phyloP scores from a whole-genome alignment of 2,329 filamentous ascomycete genomes.

The Hymenoscyphus fraxineus region DNA sequence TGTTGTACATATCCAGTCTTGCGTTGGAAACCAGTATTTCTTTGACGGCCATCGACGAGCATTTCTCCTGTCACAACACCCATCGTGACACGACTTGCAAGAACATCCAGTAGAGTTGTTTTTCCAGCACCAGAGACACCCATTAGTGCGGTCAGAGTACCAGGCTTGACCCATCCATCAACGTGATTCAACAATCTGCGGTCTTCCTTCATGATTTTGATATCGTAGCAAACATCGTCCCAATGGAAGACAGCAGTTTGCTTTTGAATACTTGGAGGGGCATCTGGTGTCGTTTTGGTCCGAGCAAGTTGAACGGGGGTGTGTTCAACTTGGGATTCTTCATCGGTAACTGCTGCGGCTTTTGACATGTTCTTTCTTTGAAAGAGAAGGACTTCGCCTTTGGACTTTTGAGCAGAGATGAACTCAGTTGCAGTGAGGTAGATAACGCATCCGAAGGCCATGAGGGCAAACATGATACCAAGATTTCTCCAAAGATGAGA shows the following conservation, averaged over 20 bases:
- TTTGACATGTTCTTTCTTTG: constrained; percentile 57
- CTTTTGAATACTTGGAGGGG: constrained; percentile 30
- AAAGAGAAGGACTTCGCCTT: constrained; percentile 74
- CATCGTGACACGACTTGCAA: constrained; percentile 78
- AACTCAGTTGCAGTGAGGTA: constrained; percentile 66
- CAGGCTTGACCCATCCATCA: constrained; percentile 91
- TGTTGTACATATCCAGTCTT: constrained; percentile 92
- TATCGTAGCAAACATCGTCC: constrained; percentile 50
- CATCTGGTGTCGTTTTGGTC: constrained; percentile 20
- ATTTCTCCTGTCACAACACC: constrained; percentile 86
- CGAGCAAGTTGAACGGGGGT: constrained; percentile 42
- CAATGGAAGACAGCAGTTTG: constrained; percentile 53
- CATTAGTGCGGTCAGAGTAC: constrained; percentile 82
- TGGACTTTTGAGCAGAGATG: constrained; percentile 62
- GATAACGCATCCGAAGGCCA: constrained; percentile 54
- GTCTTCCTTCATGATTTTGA: constrained; percentile 73
- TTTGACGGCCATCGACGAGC: constrained; percentile 57
- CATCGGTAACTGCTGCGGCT: constrained; percentile 17
- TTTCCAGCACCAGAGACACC: constrained; percentile 70
- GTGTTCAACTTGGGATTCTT: constrained; percentile 22
- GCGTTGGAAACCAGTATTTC: constrained; percentile 80
- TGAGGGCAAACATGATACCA: constrained; percentile 64
- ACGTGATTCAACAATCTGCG: constrained; percentile 79
- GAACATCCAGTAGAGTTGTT: constrained; percentile 77
- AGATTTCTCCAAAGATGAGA: constrained; percentile 64